Evolutionary conservation across 1,139 yeast genomes (phyloP).

Genomic region (Blastobotrys raffinosifermentans): DNA sequence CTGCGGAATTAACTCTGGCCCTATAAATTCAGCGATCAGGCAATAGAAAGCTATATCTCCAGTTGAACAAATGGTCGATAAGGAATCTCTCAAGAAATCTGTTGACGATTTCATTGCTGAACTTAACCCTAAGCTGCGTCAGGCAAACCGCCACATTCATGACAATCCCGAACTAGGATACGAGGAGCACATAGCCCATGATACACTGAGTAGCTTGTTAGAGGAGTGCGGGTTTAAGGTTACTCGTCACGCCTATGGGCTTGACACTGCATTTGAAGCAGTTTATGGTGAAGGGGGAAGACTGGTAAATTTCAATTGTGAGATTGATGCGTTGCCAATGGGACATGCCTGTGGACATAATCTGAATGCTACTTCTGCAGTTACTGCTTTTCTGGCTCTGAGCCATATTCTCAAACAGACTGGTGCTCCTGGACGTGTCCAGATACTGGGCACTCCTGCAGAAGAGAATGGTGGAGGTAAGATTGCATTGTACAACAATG

Average conservation of each 20-base stretch:
- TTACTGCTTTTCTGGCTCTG: slow-evolving; percentile 19
- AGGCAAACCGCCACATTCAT: slow-evolving; percentile 8
- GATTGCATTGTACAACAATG: slow-evolving; percentile 20
- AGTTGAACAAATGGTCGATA: neutral
- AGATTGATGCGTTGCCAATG: slow-evolving; percentile 25
- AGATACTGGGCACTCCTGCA: slow-evolving; percentile 28
- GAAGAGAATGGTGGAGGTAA: slow-evolving; percentile 30
- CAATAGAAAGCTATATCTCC: too few relatives aligned
- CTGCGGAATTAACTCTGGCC: too few relatives aligned
- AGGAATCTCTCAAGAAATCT: too few relatives aligned
- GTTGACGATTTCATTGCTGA: slow-evolving; percentile 3
- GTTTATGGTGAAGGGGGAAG: slow-evolving; percentile 8
- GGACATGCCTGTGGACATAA: slow-evolving; percentile 30
- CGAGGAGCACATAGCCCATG: slow-evolving; percentile 10
- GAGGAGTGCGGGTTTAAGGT: slow-evolving; percentile 10
- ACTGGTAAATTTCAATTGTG: slow-evolving; percentile 9
- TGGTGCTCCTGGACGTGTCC: slow-evolving; percentile 23
- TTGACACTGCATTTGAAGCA: slow-evolving; percentile 12
- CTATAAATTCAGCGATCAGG: too few relatives aligned
- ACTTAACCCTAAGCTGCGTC: slow-evolving; percentile 3
- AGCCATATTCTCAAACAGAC: slow-evolving; percentile 20
- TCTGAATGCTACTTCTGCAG: slow-evolving; percentile 23
- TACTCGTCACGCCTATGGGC: slow-evolving; percentile 12
- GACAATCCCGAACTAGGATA: slow-evolving; percentile 10
- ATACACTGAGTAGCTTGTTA: slow-evolving; percentile 9